Evolutionary conservation across 2,329 filamentous ascomycete genomes (phyloP), one percentile per base, ranked within the genome.

Genomic region (Ceratocystis eucalypticola): DNA sequence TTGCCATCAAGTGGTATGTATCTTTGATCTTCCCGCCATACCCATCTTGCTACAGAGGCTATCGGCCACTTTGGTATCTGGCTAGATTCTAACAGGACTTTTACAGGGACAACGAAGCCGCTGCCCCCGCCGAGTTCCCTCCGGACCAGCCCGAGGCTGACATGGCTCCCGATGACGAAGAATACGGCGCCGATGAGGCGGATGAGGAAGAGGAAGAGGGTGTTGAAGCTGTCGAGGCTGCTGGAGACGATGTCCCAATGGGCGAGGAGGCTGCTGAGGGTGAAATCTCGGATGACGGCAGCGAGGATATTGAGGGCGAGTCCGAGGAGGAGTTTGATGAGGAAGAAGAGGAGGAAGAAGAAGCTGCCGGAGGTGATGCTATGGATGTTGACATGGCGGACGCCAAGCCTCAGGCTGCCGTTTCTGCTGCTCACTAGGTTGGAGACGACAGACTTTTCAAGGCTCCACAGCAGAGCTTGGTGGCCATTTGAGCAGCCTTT

Each of bases 91-190:
- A 41, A 41, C 37, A 10, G 12, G 3, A 41, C n/a, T 46, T 17
- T n/a, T 12, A 65, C 50, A 96, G 92, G 92, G 94, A 99, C 74
- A 94, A 90, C n/a, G 94, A 99, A 74, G 93, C 92, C 70, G 94
- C 91, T 74, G 94, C 94, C 37, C 94, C 94, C 1, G 87, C 94
- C 70, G 93, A 99, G 77, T 99, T 90, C 76, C 94, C 94, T 37
- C 95, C 94, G 69, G 94, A 99, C 75, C 94, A 99, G 78, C 94
- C 94, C 53, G 94, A 99, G 75, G 94, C 92, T 65, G 95, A 99
- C 73, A 82, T 88, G 57, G 82, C 84, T 64, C 88, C 88, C 55
- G 93, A 96, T 71, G 94, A 96, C 71, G 88, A 89, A 30, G 84
- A 88, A 71, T 99, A 99, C 73, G 94, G 93, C 69, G 91, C 89